Percentiles rank a stretch among this genome's conserved stretches.
phyloP scores from a whole-genome alignment of 768 basidiomycete genomes.

The Leucosporidium scottii region DNA sequence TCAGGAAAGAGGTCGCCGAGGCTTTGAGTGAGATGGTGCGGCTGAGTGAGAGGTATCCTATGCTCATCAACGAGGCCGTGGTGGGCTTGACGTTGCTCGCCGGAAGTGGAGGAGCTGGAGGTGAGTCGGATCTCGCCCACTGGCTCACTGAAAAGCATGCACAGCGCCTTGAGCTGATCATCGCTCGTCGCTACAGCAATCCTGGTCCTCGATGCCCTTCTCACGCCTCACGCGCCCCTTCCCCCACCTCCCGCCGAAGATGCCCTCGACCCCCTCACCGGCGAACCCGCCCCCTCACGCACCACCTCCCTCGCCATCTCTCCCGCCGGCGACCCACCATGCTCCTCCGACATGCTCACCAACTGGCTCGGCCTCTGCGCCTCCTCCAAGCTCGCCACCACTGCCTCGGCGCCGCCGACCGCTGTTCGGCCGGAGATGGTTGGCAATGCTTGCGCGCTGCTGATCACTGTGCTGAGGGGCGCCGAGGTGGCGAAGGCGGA shows the following conservation, averaged over 20 bases:
- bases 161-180: background rate
- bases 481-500: slow-evolving; percentile 20
- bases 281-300: slow-evolving; percentile 32
- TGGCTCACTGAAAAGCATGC: no score
- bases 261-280: slow-evolving; percentile 20
- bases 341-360: slow-evolving; percentile 49
- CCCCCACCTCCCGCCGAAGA: slow-evolving; percentile 36
- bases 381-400: background rate
- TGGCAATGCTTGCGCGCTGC: slow-evolving; percentile 64
- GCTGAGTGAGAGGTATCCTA: slow-evolving; percentile 69
- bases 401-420: slow-evolving; percentile 12
- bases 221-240: slow-evolving; percentile 50
- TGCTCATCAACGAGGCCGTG: slow-evolving; percentile 81
- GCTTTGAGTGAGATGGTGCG: slow-evolving; percentile 65
- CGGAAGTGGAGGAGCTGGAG: slow-evolving; percentile 56
- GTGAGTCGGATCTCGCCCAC: slow-evolving; percentile 38
- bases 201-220: slow-evolving; percentile 57
- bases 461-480: slow-evolving; percentile 48
- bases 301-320: slow-evolving; percentile 12
- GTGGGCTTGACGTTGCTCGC: slow-evolving; percentile 70
- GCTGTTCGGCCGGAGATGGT: slow-evolving; percentile 68
- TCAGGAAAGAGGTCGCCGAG: slow-evolving; percentile 55
- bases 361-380: slow-evolving; percentile 53
- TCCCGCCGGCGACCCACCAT: slow-evolving; percentile 41
- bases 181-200: slow-evolving; percentile 46